A percentile compares a stretch with the other conserved stretches of the same genome.
These are phyloP conservation scores for Phytophthora foliorum DNA, from an alignment of 352 stramenopile species.

Conservation along the genomic window DNA sequence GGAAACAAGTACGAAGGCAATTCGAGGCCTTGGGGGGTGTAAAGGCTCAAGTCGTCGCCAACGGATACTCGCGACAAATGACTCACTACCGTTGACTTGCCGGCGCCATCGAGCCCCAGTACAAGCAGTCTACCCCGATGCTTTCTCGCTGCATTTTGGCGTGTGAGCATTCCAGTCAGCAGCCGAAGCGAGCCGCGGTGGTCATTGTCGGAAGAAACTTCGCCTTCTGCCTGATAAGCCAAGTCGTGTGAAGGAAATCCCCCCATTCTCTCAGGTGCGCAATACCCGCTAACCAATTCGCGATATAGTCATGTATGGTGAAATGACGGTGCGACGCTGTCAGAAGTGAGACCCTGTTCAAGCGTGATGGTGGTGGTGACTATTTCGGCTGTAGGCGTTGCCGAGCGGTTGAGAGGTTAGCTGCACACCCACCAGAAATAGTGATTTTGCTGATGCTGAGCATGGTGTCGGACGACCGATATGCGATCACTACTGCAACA, in stretches of 20 bases:
- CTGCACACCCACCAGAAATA: conserved; percentile 27
- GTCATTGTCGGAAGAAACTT: conserved; percentile 25
- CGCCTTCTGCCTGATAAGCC: conserved; percentile 18
- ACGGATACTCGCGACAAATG: conserved; percentile 44
- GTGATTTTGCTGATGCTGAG: conserved; percentile 10
- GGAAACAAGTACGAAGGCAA: conserved; percentile 35
- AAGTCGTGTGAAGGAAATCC: conserved; percentile 55
- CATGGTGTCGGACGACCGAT: not conserved
- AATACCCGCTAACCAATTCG: not conserved
- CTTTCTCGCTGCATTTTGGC: conserved; percentile 47
- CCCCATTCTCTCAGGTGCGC: conserved; percentile 33
- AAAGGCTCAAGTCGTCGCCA: conserved; percentile 33
- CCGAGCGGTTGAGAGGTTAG: conserved; percentile 21
- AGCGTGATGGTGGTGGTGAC: conserved; percentile 5
- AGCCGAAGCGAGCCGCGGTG: conserved; percentile 30
- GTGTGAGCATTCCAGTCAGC: conserved; percentile 34
- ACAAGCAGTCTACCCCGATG: conserved; percentile 55
- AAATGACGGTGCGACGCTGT: not conserved
- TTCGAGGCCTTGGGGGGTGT: conserved; percentile 18
- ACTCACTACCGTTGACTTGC: conserved; percentile 69
- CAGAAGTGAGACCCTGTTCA: conserved; percentile 4
- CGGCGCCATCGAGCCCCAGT: conserved; percentile 63
- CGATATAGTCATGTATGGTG: not conserved
- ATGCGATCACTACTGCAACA: conserved; percentile 8
- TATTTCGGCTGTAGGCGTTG: conserved; percentile 30